A percentile compares a stretch with the other conserved stretches of the same genome.
These are phyloP conservation scores for Petunia axillaris DNA, from an alignment of 257 asterid species.

Conservation along the genomic window DNA sequence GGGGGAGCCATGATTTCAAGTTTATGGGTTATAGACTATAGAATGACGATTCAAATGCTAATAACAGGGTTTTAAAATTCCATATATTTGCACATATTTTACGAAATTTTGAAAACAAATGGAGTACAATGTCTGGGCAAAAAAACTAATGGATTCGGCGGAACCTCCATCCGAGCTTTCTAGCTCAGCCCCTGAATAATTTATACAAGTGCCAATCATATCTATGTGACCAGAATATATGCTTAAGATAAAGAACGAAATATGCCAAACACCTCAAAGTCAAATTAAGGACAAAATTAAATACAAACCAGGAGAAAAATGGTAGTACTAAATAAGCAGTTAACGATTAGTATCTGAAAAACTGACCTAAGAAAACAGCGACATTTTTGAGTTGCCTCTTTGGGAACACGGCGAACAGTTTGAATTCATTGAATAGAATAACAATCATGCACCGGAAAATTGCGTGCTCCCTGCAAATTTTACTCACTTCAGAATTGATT, in stretches of 20 bases:
- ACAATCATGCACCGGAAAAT: background rate
- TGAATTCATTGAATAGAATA: background rate
- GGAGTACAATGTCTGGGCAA: too few relatives aligned
- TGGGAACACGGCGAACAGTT: slow-evolving; percentile 59
- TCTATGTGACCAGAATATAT: too few relatives aligned
- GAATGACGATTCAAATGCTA: too few relatives aligned
- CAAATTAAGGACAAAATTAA: background rate
- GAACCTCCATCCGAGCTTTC: too few relatives aligned
- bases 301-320: background rate
- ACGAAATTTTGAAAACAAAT: too few relatives aligned
- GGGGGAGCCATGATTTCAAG: too few relatives aligned
- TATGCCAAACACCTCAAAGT: background rate
- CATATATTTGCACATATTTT: too few relatives aligned
- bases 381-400: slow-evolving; percentile 80
- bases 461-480: background rate
- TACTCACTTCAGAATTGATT: background rate
- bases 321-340: background rate
- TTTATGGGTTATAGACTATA: too few relatives aligned
- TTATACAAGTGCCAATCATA: too few relatives aligned
- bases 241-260: background rate
- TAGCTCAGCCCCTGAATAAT: too few relatives aligned
- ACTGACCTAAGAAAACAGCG: slow-evolving; percentile 80
- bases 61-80: too few relatives aligned
- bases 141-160: too few relatives aligned
- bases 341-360: slow-evolving; percentile 20